Base-by-base conservation (phyloP, 768 basidiomycete species). In the Fomitopsis serialis region DNA sequence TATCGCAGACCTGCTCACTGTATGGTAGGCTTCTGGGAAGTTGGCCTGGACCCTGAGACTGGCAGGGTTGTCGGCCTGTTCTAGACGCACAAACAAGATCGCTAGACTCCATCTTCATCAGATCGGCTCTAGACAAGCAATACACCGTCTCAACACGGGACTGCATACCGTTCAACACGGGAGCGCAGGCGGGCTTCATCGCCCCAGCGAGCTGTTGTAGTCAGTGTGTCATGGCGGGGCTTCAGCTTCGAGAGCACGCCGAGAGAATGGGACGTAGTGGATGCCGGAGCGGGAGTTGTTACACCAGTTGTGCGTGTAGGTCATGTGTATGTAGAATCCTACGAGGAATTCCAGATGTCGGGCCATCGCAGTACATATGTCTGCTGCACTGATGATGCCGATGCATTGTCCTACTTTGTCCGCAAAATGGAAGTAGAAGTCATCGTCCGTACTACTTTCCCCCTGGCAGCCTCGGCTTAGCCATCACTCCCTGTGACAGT, bases 61-160 rank as follows among this genome's bases (percentile, higher is more conserved):
- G 94, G 94, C 50, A 78, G 82, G 40, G 91, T 93, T 44, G 75
- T 92, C 54, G 94, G 94, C 42, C 76, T 97, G 50, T 97, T 95
- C 78, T 96, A 78, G 68, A 56, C 45, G 45, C 42, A 19, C 21
- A 17, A 9, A 25, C 7, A 32, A 32, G 29, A 19, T 21, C 10
- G 34, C 55, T 54, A 57, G 60, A 52, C 50, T 52, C 54, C 32
- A 61, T 66, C 65, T 67, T 68, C 64, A 63, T 53, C 64, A 68
- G 66, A 66, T 68, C 57, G 57, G 63, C 55, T 54, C 55, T 48
- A 61, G 60, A 57, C 60, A 56, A 54, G 42, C 48, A 55, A 59
- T 58, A 32, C 53, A 54, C 66, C 64, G 72, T 72, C 68, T 74
- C 66, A 70, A 70, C 66, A 71, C 67, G 68, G 68, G 61, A 61